Evolutionary conservation across 139 green algal genomes (phyloP).

Genomic region (Ulvella scutata): DNA sequence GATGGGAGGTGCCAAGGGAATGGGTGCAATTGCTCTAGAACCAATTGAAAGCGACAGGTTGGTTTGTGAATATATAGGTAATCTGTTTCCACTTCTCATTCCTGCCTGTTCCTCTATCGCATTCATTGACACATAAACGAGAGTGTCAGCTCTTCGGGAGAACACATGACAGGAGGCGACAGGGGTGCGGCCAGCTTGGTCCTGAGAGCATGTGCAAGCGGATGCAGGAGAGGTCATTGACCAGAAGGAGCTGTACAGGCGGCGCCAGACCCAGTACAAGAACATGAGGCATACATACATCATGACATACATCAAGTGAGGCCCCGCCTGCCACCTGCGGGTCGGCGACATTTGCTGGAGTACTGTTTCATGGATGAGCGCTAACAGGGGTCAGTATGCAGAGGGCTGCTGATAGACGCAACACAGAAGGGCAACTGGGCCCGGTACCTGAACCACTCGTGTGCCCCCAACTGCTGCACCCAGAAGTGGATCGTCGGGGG

Average conservation of each 20-base stretch:
- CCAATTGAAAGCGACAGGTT: background rate
- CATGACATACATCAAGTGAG: background rate
- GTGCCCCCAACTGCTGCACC: slow-evolving; percentile 25
- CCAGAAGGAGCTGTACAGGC: background rate
- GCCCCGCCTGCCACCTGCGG: background rate
- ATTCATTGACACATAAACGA: too few relatives aligned
- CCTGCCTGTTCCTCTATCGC: too few relatives aligned
- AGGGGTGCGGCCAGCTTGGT: too few relatives aligned
- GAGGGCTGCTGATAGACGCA: slow-evolving; percentile 29
- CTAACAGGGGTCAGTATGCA: background rate
- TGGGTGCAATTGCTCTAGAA: background rate
- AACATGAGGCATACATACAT: background rate
- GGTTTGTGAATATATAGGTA: background rate
- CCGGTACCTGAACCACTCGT: slow-evolving; percentile 55
- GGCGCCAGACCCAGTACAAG: background rate
- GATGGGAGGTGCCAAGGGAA: background rate
- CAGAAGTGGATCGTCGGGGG: slow-evolving; percentile 17
- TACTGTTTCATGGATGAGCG: background rate
- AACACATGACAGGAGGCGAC: too few relatives aligned
- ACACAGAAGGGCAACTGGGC: slow-evolving; percentile 24
- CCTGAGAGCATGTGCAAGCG: too few relatives aligned
- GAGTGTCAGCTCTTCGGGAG: too few relatives aligned
- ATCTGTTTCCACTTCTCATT: too few relatives aligned
- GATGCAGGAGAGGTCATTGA: background rate
- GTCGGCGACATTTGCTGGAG: background rate